Evolutionary conservation across 176 grass and related monocot species (phyloP).

Genomic region (Carex scoparia): DNA sequence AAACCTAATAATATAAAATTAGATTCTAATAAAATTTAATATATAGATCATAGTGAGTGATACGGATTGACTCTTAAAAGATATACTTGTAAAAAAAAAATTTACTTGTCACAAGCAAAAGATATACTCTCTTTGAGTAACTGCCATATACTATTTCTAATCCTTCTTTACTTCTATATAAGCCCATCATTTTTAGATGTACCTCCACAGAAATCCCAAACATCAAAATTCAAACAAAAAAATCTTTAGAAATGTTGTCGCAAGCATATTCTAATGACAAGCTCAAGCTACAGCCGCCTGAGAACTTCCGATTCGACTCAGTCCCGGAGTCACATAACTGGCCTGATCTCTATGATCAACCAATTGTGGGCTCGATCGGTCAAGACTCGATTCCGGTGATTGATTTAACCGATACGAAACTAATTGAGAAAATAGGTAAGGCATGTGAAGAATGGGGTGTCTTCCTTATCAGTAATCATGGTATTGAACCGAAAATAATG

Average conservation of each 20-base stretch:
- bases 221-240: slow-evolving; percentile 29
- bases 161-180: slow-evolving; percentile 6
- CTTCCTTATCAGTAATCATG: slow-evolving; percentile 52
- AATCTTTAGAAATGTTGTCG: slow-evolving; percentile 29
- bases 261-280: slow-evolving; percentile 1
- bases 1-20: no score
- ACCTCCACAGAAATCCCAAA: slow-evolving; percentile 10
- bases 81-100: not conserved
- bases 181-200: slow-evolving; percentile 5
- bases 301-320: not conserved
- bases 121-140: not conserved
- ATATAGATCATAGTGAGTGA: no score
- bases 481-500: slow-evolving; percentile 12
- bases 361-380: slow-evolving; percentile 3
- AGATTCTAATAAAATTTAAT: no score
- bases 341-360: slow-evolving; percentile 21
- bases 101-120: not conserved
- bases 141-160: not conserved
- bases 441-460: slow-evolving; percentile 63
- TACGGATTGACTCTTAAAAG: not conserved
- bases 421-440: slow-evolving; percentile 3
- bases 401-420: slow-evolving; percentile 23
- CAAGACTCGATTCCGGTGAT: slow-evolving; percentile 41
- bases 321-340: slow-evolving; percentile 56
- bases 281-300: slow-evolving; percentile 4